Base-by-base conservation (phyloP, 805 yeast species). In the Debaryomyces maramus region DNA sequence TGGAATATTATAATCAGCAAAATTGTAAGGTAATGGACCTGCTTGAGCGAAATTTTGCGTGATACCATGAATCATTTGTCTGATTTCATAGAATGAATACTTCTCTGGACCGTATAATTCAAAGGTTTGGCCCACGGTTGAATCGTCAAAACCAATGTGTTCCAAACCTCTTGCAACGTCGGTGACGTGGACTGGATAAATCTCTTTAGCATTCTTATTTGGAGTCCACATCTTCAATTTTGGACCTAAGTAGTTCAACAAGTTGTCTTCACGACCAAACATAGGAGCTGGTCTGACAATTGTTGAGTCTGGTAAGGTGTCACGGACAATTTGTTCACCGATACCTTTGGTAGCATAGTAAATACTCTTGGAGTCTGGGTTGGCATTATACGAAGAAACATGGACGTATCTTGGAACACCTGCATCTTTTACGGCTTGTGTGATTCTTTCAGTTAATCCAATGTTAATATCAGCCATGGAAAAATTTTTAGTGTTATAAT, bases 271-370 rank as follows among this genome's bases (percentile, higher is more conserved):
- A 55, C 82, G 71, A 22, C 93, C 93, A 56, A 67, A 87, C 78
- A 86, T 75, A 36, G 86, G 87, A 17, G 85, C 80, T 5, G 96
- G 96, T 63, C 96, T 80, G 21, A 87, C 93, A 53, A 88, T 86
- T 14, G 95, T 87, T 35, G 87, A 73, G 54, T 80, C 85, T 19
- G 95, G 95, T 39, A 77, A 60, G 33, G 76, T 75, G 30, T 78
- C 87, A 44, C 75, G 70, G 18, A 83, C 95, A 22, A 75, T 78
- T 54, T 78, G 73, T 65, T 88, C 96, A 42, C 85, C 90, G 34
- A 81, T 61, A 37, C 86, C 93, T 67, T 88, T 88, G 28, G 95
- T 80, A 26, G 89, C 83, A 60, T 79, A 80, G 61, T 77, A 88
- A n/a, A 75, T 73, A 6, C 91, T 83, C 15, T 77, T 66, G 11